Percentiles rank a stretch among this genome's conserved stretches.
Evolutionary conservation across 2,329 filamentous ascomycete genomes (phyloP).

Genomic region (Didymella lethalis): DNA sequence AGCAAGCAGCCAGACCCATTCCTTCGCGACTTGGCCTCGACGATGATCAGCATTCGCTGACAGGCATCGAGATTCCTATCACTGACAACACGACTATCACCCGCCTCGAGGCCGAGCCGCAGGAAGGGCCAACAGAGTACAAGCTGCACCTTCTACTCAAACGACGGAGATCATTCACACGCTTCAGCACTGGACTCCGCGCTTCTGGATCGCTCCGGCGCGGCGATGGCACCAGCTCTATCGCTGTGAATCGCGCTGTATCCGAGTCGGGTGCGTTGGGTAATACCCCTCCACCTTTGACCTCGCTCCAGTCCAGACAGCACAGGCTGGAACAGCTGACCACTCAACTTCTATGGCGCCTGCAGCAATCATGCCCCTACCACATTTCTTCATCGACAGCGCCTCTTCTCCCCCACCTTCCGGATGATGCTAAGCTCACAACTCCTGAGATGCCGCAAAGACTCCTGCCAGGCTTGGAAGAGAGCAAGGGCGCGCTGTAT

Average conservation of each 20-base stretch:
- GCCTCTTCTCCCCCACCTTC: conserved; percentile 76
- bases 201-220: conserved; percentile 62
- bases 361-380: conserved; percentile 93
- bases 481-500: conserved; percentile 91
- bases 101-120: conserved; percentile 86
- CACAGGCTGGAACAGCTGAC: conserved; percentile 89
- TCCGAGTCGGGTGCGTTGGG: conserved; percentile 41
- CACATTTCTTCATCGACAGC: conserved; percentile 81
- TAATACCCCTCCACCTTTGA: conserved; percentile 51
- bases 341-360: conserved; percentile 90
- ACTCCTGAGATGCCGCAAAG: conserved; percentile 61
- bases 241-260: conserved; percentile 36
- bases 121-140: conserved; percentile 94
- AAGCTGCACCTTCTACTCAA: conserved; percentile 90
- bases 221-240: conserved; percentile 41
- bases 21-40: conserved; percentile 22
- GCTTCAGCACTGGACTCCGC: conserved; percentile 70
- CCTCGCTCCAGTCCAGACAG: conserved; percentile 76
- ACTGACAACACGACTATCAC: conserved; percentile 61
- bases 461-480: conserved; percentile 79
- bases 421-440: conserved; percentile 71
- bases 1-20: conserved; percentile 29
- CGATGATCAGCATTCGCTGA: conserved; percentile 12
- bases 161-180: conserved; percentile 75
- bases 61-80: conserved; percentile 12